Evolutionary conservation across 352 stramenopile genomes (phyloP).

Genomic region (Phytophthora cactorum): DNA sequence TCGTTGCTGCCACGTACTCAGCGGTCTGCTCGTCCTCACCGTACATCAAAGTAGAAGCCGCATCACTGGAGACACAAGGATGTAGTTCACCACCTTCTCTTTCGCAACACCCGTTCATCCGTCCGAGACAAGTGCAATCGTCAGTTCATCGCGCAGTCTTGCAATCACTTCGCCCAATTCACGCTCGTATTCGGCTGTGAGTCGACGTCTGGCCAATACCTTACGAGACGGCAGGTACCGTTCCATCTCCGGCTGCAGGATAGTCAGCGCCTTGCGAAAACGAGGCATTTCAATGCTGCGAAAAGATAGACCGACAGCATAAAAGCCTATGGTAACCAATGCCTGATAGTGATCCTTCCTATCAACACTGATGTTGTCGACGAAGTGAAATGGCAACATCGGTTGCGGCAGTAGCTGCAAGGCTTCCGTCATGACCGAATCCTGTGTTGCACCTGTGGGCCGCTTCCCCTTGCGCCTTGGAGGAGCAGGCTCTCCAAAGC

Average conservation of each 20-base stretch:
- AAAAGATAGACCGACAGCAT: neutral
- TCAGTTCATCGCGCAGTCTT: too few species aligned
- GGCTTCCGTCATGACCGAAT: neutral
- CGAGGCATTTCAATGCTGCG: neutral
- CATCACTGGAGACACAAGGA: too few species aligned
- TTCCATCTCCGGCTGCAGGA: neutral
- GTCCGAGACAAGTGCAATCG: constrained; percentile 3
- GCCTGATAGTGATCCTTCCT: neutral
- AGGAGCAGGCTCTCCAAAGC: neutral
- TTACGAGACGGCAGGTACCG: neutral
- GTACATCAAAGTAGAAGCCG: neutral
- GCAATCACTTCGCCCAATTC: neutral
- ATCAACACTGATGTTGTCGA: neutral
- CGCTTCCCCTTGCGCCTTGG: neutral
- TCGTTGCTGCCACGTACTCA: neutral
- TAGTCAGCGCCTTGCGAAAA: neutral
- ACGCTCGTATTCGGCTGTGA: neutral
- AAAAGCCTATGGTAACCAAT: neutral
- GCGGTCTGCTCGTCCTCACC: neutral
- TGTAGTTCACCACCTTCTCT: neutral
- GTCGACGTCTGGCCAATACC: neutral
- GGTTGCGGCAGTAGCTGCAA: neutral
- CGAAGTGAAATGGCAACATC: neutral
- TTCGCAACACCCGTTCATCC: neutral
- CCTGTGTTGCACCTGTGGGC: neutral